phyloP scores from a whole-genome alignment of 2,329 filamentous ascomycete genomes.

The Paraconiothyrium sp. region DNA sequence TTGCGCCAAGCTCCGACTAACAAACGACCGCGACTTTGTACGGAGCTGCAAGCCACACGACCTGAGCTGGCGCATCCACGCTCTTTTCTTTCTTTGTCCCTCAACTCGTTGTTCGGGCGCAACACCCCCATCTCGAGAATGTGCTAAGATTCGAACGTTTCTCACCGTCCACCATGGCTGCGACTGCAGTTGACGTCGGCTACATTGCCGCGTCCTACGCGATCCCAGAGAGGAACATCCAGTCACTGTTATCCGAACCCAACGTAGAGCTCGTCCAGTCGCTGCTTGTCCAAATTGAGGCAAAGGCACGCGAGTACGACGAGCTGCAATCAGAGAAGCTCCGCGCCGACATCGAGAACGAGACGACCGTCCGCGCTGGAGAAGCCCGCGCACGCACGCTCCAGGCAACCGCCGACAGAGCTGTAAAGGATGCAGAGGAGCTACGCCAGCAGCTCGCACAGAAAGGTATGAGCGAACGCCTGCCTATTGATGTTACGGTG shows the following conservation, averaged over 20 bases:
- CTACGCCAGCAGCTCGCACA: constrained; percentile 81
- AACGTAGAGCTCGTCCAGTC: constrained; percentile 80
- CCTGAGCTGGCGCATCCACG: constrained; percentile 21
- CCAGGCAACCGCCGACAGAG: constrained; percentile 83
- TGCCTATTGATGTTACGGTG: constrained; percentile 8
- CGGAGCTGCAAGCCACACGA: constrained; percentile 10
- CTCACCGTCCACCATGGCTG: constrained; percentile 62
- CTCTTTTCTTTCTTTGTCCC: constrained; percentile 36
- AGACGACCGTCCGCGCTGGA: constrained; percentile 84
- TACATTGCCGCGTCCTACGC: constrained; percentile 78
- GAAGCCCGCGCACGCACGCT: constrained; percentile 84
- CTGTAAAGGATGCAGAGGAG: constrained; percentile 83
- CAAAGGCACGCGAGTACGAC: constrained; percentile 84
- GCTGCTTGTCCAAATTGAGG: constrained; percentile 77
- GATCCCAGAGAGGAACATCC: constrained; percentile 71
- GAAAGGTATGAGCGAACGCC: constrained; percentile 70
- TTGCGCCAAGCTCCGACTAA: constrained; percentile 13
- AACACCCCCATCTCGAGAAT: constrained; percentile 26
- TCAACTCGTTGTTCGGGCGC: constrained; percentile 2
- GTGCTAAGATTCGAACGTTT: constrained; percentile 30
- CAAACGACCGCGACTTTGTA: constrained; percentile 18
- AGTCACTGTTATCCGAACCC: constrained; percentile 70
- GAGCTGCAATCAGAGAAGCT: constrained; percentile 87
- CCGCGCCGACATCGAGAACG: constrained; percentile 88
- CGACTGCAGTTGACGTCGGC: constrained; percentile 71